Conservation (phyloP, 2,329 filamentous ascomycete genomes). For the Incumbomyces delicatus region DNA sequence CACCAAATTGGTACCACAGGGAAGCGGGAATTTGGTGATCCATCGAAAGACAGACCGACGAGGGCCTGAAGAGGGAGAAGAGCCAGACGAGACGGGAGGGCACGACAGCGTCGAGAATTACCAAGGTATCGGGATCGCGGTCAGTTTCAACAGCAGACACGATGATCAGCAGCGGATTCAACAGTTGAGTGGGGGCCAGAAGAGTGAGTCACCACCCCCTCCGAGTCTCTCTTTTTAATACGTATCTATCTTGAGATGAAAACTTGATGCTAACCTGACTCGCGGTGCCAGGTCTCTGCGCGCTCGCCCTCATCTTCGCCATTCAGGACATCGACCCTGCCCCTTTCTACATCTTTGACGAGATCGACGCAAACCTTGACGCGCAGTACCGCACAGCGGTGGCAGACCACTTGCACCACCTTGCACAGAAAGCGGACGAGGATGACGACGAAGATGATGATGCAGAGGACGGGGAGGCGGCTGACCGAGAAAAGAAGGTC, state of each 20-base stretch:
- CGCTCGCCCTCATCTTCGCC: constrained; percentile 96
- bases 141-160: constrained; percentile 97
- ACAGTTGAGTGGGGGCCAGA: constrained; percentile 92
- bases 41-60: constrained; percentile 76
- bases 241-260: too few relatives aligned
- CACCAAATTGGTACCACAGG: constrained; percentile 86
- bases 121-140: constrained; percentile 88
- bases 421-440: constrained; percentile 54
- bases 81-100: constrained; percentile 53
- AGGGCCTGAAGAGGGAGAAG: constrained; percentile 51
- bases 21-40: constrained; percentile 83
- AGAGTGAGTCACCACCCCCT: constrained; percentile 58
- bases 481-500: constrained; percentile 27
- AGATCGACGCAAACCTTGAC: constrained; percentile 96
- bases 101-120: constrained; percentile 75
- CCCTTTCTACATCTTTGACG: constrained; percentile 97
- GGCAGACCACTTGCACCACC: constrained; percentile 73
- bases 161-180: constrained; percentile 98
- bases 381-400: constrained; percentile 96
- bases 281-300: constrained; percentile 62
- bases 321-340: constrained; percentile 96
- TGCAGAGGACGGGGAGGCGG: not conserved
- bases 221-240: too few relatives aligned
- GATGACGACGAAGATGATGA: constrained; percentile 32
- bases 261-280: constrained; percentile 12